Percentiles rank a stretch among this genome's conserved stretches.
Evolutionary conservation across 1,284 basidiomycete species (phyloP).

Genomic region (Ganoderma boninense): DNA sequence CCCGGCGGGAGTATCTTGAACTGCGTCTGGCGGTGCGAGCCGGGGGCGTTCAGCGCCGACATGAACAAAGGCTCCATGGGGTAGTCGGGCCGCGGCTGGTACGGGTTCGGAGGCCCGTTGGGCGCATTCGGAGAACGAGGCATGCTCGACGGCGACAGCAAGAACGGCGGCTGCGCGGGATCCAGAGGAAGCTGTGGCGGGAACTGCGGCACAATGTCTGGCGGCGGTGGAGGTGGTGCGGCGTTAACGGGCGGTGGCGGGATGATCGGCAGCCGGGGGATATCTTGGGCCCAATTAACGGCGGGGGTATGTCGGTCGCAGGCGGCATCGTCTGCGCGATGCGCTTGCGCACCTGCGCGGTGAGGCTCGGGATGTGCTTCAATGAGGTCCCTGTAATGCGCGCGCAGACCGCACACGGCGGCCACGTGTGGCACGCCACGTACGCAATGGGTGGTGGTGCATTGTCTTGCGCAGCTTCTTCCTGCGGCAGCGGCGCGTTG

Average conservation of each 20-base stretch:
- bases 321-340: conserved; percentile 8
- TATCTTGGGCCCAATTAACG: background rate
- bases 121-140: background rate
- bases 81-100: conserved; percentile 10
- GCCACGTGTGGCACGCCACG: conserved; percentile 24
- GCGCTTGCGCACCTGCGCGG: conserved; percentile 6
- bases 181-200: background rate
- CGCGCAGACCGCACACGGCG: conserved; percentile 22
- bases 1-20: conserved; percentile 10
- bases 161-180: too few relatives aligned
- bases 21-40: conserved; percentile 2
- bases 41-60: conserved; percentile 13
- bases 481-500: conserved; percentile 4
- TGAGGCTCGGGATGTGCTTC: conserved; percentile 9
- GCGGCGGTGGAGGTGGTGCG: background rate
- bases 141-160: background rate
- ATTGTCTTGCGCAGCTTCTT: conserved; percentile 5
- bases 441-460: conserved; percentile 7
- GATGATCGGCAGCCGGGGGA: background rate
- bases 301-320: conserved; percentile 9
- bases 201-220: background rate
- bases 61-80: conserved; percentile 22
- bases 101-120: background rate
- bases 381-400: conserved; percentile 13
- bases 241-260: background rate